Conservation (phyloP, 495 filamentous ascomycete species). For the Achaetomiella virescens region DNA sequence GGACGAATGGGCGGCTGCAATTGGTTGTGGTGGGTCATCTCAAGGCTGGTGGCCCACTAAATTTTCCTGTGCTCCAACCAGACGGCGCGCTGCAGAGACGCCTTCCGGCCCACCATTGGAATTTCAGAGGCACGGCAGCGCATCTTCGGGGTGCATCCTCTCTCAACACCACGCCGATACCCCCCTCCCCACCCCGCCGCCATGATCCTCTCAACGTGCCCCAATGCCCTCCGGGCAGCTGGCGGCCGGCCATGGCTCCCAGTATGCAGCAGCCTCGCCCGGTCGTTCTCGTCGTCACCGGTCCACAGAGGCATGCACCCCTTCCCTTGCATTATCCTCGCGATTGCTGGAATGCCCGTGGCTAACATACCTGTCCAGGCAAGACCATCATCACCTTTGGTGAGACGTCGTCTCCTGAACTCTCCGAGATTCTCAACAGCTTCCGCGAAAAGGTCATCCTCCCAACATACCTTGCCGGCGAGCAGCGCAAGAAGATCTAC, state of each 20-base stretch:
- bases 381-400: conserved; percentile 26
- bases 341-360: not conserved
- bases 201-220: conserved; percentile 20
- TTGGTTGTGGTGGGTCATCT: not conserved
- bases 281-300: conserved; percentile 22
- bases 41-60: not conserved
- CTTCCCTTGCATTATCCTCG: not conserved
- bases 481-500: conserved; percentile 52
- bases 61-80: not conserved
- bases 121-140: not conserved
- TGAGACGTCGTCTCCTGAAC: conserved; percentile 27
- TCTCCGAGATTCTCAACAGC: conserved; percentile 38
- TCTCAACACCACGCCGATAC: too few relatives aligned
- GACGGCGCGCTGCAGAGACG: not conserved
- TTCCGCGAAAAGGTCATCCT: conserved; percentile 62
- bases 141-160: not conserved
- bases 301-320: conserved; percentile 17
- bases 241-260: conserved; percentile 13
- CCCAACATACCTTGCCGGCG: conserved; percentile 50
- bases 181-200: not conserved
- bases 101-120: not conserved
- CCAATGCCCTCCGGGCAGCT: conserved; percentile 18
- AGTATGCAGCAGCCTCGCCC: not conserved
- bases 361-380: conserved; percentile 4
- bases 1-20: not conserved